Evolutionary conservation across 495 filamentous ascomycete genomes (phyloP).

Genomic region (Aspergillus cavernicola): DNA sequence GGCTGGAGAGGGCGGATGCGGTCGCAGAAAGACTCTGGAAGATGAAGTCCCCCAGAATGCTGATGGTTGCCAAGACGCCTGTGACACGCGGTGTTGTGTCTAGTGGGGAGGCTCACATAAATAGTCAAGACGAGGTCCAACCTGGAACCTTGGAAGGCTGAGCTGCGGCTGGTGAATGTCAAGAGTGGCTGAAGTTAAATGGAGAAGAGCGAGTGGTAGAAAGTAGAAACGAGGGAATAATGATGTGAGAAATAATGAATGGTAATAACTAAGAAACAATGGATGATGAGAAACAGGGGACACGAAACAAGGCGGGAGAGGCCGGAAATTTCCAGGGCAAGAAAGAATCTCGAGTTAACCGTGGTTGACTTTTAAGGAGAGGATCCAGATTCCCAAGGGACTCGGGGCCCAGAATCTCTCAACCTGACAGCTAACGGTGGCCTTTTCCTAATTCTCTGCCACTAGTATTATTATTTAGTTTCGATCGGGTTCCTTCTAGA

Average conservation of each 20-base stretch:
- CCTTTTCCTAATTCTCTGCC: constrained; percentile 2
- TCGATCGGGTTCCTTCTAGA: not conserved
- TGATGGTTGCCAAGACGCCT: constrained; percentile 19
- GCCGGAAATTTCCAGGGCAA: constrained; percentile 4
- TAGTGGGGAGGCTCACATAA: constrained; percentile 22
- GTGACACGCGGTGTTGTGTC: constrained; percentile 18
- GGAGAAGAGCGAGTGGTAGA: constrained; percentile 1
- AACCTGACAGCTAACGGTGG: constrained; percentile 10
- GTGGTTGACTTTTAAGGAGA: not conserved
- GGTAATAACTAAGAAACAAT: constrained; percentile 4
- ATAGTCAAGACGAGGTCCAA: constrained; percentile 12
- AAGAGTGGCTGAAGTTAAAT: not conserved
- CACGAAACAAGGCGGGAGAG: constrained; percentile 4
- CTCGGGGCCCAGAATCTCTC: not conserved
- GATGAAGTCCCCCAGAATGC: constrained; percentile 5
- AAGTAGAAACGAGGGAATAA: constrained; percentile 3
- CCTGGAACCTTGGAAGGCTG: constrained; percentile 23
- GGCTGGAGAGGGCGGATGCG: constrained; percentile 1
- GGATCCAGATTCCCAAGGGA: no score
- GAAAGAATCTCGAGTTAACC: not conserved
- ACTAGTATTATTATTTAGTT: constrained; percentile 2
- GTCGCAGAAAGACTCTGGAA: not conserved
- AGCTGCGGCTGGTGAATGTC: constrained; percentile 16
- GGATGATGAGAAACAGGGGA: constrained; percentile 1
- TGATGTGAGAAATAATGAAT: not conserved